Evolutionary conservation across 2,329 filamentous ascomycete species (phyloP), one percentile per base, ranked within the genome.

Genomic region (Talaromyces sp.): DNA sequence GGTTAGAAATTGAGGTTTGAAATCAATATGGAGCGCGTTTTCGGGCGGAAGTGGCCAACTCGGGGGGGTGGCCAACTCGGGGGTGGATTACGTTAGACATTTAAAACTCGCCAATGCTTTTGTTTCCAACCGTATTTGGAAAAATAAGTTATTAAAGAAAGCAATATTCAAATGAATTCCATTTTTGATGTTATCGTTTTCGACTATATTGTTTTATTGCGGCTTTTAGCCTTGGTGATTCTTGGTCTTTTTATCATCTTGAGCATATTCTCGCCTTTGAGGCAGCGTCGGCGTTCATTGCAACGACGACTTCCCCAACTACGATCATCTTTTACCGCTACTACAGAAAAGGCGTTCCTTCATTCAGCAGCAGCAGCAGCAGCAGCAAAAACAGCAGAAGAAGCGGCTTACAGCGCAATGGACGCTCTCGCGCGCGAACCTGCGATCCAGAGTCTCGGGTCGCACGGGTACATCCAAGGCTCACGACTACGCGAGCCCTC

Each of bases 381-480:
- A 8, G 14, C 6, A 50, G 7, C 3, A 26, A 4, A 19, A 14
- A n/a, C 2, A 21, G 14, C 17, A 8, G 14, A 1, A 14, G 43
- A 4, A 21, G 14, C 17, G 13, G 14, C 1, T n/a, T 52, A 52
- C 26, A 27, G 3, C 1, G 17, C 13, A 9, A 52, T 52, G 49
- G 49, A 29, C 10, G 17, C 26, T 1, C 26, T 52, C 10, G 13
- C 26, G 11, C 65, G 58, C 46, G 62, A 64, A 13, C 66, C 70
- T 9, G 63, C 66, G 55, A 8, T 67, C 11, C 66, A 68, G 49
- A 65, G 66, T 41, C 69, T 75, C 46, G 66, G 65, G 26, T 63
- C 76, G 21, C 75, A 80, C 14, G 83, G 83, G 54, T 77, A 76
- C 61, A 72, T 84, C 27, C 74, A 81, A 70, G 83, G 82, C 24